Evolutionary conservation across 345 rosid species (phyloP).

Genomic region (Ailanthus altissimus): DNA sequence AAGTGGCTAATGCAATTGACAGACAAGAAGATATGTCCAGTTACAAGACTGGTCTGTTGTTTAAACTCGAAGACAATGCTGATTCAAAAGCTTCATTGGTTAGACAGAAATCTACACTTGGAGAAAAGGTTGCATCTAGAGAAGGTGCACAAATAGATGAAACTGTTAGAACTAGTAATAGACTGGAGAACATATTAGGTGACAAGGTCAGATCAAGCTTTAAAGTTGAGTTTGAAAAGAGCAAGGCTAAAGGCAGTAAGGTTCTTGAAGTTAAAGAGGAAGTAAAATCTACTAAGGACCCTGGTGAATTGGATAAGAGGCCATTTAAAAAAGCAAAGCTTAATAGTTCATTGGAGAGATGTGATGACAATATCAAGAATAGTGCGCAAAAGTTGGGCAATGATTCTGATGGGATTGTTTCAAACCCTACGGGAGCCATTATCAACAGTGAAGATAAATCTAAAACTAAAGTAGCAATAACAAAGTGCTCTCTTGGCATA

Average conservation of each 20-base stretch:
- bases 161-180: conserved; percentile 12
- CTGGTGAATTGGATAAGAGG: conserved; percentile 38
- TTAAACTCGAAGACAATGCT: not conserved
- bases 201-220: conserved; percentile 19
- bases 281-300: conserved; percentile 31
- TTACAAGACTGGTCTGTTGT: too few relatives aligned
- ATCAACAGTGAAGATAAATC: conserved; percentile 24
- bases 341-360: conserved; percentile 32
- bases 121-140: conserved; percentile 27
- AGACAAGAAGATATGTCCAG: too few relatives aligned
- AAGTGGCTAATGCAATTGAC: too few relatives aligned
- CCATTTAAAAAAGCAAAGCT: conserved; percentile 56
- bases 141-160: not conserved
- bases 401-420: conserved; percentile 25
- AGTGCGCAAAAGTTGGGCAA: conserved; percentile 22
- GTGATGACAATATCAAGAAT: conserved; percentile 34
- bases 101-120: conserved; percentile 19
- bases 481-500: conserved; percentile 26
- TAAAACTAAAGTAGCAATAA: conserved; percentile 16
- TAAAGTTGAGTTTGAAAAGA: conserved; percentile 24
- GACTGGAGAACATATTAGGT: not conserved
- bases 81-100: conserved; percentile 19
- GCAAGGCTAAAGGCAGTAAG: conserved; percentile 26
- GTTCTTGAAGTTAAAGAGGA: conserved; percentile 33
- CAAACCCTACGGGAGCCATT: conserved; percentile 17